These are phyloP conservation scores for Yarrowia sp. DNA, from an alignment of 805 yeast genomes.

Conservation along the genomic window DNA sequence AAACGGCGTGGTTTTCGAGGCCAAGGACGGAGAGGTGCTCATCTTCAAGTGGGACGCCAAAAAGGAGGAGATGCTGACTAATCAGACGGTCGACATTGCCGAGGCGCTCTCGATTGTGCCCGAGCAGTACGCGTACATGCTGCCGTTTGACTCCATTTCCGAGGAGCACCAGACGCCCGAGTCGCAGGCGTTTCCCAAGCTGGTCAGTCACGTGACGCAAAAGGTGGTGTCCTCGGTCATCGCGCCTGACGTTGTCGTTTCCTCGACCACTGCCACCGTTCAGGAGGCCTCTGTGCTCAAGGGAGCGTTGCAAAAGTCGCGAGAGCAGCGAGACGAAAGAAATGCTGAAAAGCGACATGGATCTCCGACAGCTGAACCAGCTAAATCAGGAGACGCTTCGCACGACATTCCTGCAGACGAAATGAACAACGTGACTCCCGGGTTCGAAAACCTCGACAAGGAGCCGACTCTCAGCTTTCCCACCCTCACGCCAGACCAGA, in stretches of 20 bases:
- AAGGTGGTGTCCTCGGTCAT: neutral
- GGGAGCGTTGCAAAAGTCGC: constrained; percentile 41
- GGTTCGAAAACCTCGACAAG: neutral
- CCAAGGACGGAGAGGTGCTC: constrained; percentile 41
- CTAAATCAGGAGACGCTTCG: too few species aligned
- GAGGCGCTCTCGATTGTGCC: constrained; percentile 39
- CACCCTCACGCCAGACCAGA: constrained; percentile 30
- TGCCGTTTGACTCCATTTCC: neutral
- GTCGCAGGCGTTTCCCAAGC: constrained; percentile 42
- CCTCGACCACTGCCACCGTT: constrained; percentile 50
- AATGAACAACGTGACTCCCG: neutral
- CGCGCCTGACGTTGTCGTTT: constrained; percentile 31
- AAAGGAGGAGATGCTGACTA: constrained; percentile 37
- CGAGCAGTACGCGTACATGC: constrained; percentile 42
- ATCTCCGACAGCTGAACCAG: too few species aligned
- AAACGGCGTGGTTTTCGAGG: constrained; percentile 41
- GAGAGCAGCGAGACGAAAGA: constrained; percentile 31
- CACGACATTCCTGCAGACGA: neutral
- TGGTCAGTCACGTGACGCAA: constrained; percentile 31
- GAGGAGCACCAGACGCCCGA: neutral
- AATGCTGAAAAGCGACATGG: too few species aligned
- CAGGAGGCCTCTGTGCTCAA: constrained; percentile 48
- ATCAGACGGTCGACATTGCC: constrained; percentile 38
- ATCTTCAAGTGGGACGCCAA: constrained; percentile 43
- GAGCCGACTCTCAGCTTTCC: constrained; percentile 38